A percentile compares a stretch with the other conserved stretches of the same genome.
Evolutionary conservation across 2,329 filamentous ascomycete genomes (phyloP).

Genomic region (Zelopaecilomyces penicillatus): DNA sequence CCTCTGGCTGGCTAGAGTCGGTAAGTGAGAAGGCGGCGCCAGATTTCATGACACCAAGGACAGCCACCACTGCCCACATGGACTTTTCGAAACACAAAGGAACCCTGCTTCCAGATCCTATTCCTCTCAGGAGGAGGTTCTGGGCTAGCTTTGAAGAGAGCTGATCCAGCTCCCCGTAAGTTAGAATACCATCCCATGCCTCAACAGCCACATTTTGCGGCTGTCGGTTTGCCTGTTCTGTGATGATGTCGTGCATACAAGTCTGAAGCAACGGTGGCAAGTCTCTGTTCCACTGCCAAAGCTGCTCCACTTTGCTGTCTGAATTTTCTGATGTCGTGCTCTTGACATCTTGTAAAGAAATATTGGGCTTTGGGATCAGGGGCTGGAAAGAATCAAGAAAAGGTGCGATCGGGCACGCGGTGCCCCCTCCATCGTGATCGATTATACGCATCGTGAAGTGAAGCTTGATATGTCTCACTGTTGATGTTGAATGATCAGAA

Average conservation of each 20-base stretch:
- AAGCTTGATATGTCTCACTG: too few species aligned
- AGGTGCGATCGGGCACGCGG: too few species aligned
- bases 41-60: constrained; percentile 41
- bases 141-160: constrained; percentile 33
- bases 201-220: constrained; percentile 36
- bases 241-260: constrained; percentile 41
- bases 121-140: constrained; percentile 29
- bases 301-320: constrained; percentile 18
- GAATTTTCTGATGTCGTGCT: too few species aligned
- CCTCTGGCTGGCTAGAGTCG: constrained; percentile 38
- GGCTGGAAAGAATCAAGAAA: too few species aligned
- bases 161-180: constrained; percentile 35
- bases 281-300: constrained; percentile 39
- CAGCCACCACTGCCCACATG: constrained; percentile 35
- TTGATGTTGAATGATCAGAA: too few species aligned
- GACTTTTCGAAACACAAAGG: constrained; percentile 45
- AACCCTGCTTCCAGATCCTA: constrained; percentile 32
- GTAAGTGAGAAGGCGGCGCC: constrained; percentile 39
- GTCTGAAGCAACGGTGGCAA: constrained; percentile 31
- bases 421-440: too few species aligned
- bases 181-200: constrained; percentile 42
- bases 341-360: too few species aligned
- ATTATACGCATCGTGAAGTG: too few species aligned
- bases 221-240: constrained; percentile 25
- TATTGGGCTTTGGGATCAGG: too few species aligned